A percentile compares a stretch with the other conserved stretches of the same genome.
Evolutionary conservation across 805 yeast genomes (phyloP).

Genomic region (Teunomyces lycoperdinae): DNA sequence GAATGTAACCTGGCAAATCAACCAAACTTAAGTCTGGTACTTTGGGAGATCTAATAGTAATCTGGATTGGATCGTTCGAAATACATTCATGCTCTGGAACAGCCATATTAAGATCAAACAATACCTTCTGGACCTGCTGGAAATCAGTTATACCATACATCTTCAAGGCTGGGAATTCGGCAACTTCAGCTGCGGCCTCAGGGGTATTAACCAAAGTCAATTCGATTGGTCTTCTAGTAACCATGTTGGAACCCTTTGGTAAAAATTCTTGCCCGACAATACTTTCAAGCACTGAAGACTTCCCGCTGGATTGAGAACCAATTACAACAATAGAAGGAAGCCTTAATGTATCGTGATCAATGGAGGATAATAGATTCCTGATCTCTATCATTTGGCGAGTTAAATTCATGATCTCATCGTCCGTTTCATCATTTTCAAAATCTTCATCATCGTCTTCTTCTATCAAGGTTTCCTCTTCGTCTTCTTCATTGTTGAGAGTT

Average conservation of each 20-base stretch:
- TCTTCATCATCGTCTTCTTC: constrained; percentile 46
- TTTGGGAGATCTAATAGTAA: constrained; percentile 82
- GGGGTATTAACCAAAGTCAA: constrained; percentile 87
- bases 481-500: constrained; percentile 32
- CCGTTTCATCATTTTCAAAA: constrained; percentile 51
- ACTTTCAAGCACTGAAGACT: constrained; percentile 92
- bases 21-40: constrained; percentile 91
- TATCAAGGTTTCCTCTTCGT: constrained; percentile 48
- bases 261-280: constrained; percentile 97
- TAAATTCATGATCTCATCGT: constrained; percentile 79
- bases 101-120: constrained; percentile 86
- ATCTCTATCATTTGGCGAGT: constrained; percentile 98
- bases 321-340: constrained; percentile 94
- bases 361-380: constrained; percentile 68
- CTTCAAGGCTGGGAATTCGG: constrained; percentile 90
- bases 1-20: constrained; percentile 97
- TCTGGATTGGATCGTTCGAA: constrained; percentile 89
- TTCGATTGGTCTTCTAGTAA: constrained; percentile 95
- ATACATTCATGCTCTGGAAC: constrained; percentile 85
- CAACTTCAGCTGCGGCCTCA: constrained; percentile 73
- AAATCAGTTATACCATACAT: constrained; percentile 83
- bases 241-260: constrained; percentile 98
- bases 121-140: constrained; percentile 79
- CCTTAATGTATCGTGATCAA: constrained; percentile 76
- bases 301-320: constrained; percentile 97